Evolutionary conservation across 768 basidiomycete species (phyloP).

Genomic region (Neoboletus magnificus): DNA sequence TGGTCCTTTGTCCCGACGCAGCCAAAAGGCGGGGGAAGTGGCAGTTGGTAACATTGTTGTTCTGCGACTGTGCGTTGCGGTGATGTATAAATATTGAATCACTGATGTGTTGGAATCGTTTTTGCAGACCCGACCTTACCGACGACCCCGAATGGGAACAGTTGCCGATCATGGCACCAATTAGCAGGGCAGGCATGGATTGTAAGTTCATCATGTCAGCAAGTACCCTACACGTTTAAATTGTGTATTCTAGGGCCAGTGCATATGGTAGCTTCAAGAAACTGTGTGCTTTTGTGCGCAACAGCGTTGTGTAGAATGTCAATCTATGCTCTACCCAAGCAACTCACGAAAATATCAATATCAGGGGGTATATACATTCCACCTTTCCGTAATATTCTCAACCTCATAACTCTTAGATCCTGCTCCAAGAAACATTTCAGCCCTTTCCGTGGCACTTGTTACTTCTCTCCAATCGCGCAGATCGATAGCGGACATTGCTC

Average conservation of each 20-base stretch:
- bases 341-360: conserved; percentile 9
- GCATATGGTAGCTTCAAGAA: conserved; percentile 55
- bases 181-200: conserved; percentile 44
- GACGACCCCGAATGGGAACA: conserved; percentile 52
- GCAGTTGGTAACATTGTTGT: conserved; percentile 48
- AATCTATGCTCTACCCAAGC: conserved; percentile 45
- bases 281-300: conserved; percentile 52
- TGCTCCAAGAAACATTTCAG: conserved; percentile 25
- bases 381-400: neutral
- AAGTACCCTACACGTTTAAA: neutral
- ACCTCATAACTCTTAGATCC: conserved; percentile 27
- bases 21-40: conserved; percentile 36
- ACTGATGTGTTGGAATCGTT: neutral
- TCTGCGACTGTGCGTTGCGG: conserved; percentile 47
- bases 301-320: conserved; percentile 43
- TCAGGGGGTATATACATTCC: conserved; percentile 16
- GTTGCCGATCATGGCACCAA: conserved; percentile 43
- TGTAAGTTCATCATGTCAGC: conserved; percentile 36
- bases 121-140: conserved; percentile 48
- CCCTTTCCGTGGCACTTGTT: conserved; percentile 25
- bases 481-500: conserved; percentile 59
- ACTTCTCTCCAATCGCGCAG: conserved; percentile 48
- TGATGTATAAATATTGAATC: neutral
- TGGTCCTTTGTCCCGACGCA: conserved; percentile 37
- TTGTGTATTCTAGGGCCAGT: conserved; percentile 49